Evolutionary conservation across 75 land plant species (phyloP).

Genomic region (Larix kaempferi): DNA sequence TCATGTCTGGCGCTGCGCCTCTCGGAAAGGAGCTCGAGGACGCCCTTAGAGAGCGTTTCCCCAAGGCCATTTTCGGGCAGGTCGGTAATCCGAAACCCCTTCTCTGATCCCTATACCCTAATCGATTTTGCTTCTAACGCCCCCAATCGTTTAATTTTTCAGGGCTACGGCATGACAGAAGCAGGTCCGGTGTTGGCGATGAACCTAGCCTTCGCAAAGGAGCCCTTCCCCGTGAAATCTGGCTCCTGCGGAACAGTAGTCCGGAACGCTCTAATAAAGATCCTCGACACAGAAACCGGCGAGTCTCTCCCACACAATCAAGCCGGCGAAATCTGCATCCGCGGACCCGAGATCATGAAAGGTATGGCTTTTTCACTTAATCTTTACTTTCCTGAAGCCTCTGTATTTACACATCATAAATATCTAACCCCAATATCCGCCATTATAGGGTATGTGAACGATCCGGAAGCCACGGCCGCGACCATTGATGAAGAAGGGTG

Average conservation of each 20-base stretch:
- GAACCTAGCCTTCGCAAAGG: conserved; percentile 68
- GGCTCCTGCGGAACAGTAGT: conserved; percentile 84
- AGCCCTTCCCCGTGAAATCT: conserved; percentile 52
- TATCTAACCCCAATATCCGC: too few relatives aligned
- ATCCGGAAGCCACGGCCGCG: conserved; percentile 36
- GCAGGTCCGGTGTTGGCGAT: conserved; percentile 65
- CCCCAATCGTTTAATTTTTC: background rate
- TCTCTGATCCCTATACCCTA: too few relatives aligned
- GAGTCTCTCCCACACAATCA: conserved; percentile 60
- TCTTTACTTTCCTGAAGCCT: too few relatives aligned
- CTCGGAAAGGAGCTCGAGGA: conserved; percentile 81
- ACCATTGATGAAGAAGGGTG: conserved; percentile 61
- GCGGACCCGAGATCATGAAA: conserved; percentile 82
- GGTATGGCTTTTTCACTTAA: conserved; percentile 23
- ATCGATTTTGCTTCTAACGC: too few relatives aligned
- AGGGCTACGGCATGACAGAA: conserved; percentile 96
- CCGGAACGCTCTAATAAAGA: conserved; percentile 68
- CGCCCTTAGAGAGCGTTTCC: conserved; percentile 43
- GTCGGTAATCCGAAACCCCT: conserved; percentile 14
- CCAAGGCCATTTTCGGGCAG: conserved; percentile 74
- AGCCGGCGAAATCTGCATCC: conserved; percentile 76
- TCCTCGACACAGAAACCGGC: conserved; percentile 65
- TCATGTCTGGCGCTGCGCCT: conserved; percentile 77
- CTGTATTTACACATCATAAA: too few relatives aligned
- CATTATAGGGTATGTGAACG: conserved; percentile 46